Evolutionary conservation across 805 yeast species (phyloP).

Genomic region (Saturnispora saitoi): DNA sequence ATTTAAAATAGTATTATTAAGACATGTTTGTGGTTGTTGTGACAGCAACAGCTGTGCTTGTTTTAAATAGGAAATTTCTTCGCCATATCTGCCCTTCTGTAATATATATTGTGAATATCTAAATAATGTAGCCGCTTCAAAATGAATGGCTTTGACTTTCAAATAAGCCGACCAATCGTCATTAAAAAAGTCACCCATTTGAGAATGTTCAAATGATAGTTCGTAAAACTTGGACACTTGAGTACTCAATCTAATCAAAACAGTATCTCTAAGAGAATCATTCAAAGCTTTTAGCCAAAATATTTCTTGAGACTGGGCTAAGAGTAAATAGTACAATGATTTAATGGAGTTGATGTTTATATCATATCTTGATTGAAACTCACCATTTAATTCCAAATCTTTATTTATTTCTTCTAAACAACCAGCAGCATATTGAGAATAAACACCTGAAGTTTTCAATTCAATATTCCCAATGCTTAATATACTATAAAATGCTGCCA

Average conservation of each 20-base stretch:
- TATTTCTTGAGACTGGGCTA: conserved; percentile 84
- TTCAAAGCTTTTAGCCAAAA: conserved; percentile 68
- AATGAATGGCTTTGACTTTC: conserved; percentile 52
- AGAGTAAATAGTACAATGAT: conserved; percentile 43
- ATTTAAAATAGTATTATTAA: conserved; percentile 29
- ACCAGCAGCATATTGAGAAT: conserved; percentile 69
- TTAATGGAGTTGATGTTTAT: conserved; percentile 42
- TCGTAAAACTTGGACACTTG: conserved; percentile 54
- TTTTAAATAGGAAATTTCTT: conserved; percentile 52
- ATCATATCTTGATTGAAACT: conserved; percentile 31
- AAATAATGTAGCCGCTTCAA: conserved; percentile 61
- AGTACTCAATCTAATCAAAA: conserved; percentile 54
- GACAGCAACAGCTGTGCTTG: conserved; percentile 33
- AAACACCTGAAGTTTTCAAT: conserved; percentile 50
- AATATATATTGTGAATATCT: conserved; percentile 47
- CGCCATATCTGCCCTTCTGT: conserved; percentile 52
- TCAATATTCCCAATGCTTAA: conserved; percentile 42
- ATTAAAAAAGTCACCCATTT: conserved; percentile 16
- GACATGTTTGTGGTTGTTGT: conserved; percentile 7
- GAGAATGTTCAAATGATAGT: conserved; percentile 34
- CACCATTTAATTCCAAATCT: conserved; percentile 11
- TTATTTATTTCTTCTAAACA: conserved; percentile 32
- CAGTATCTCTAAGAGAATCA: conserved; percentile 44
- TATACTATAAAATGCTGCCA: conserved; percentile 56
- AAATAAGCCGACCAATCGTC: conserved; percentile 60